These are phyloP conservation scores for Geranomyces variabilis DNA, from an alignment of 192 early-diverging fungal genomes.

Conservation along the genomic window DNA sequence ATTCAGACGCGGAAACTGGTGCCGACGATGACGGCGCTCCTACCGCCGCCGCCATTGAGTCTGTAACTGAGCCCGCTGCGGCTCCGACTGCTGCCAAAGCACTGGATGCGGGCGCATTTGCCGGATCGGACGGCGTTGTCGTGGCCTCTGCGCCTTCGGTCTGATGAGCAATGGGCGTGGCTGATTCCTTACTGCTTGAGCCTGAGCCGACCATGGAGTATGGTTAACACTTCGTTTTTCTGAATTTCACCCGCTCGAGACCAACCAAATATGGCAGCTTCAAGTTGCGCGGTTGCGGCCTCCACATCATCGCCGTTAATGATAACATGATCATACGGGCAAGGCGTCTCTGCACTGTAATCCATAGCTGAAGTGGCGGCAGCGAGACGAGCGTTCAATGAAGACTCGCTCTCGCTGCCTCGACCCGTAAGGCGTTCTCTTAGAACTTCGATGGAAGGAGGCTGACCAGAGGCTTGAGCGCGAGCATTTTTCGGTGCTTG, in stretches of 20 bases:
- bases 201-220: not conserved
- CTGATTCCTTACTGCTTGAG: not conserved
- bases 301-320: slow-evolving; percentile 40
- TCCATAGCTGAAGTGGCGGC: slow-evolving; percentile 40
- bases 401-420: slow-evolving; percentile 32
- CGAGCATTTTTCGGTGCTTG: slow-evolving; percentile 2
- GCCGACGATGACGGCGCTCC: not conserved
- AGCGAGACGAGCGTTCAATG: slow-evolving; percentile 29
- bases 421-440: slow-evolving; percentile 28
- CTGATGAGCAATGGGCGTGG: not conserved
- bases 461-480: slow-evolving; percentile 37
- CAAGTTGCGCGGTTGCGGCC: slow-evolving; percentile 28
- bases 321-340: slow-evolving; percentile 32
- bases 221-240: too few relatives aligned
- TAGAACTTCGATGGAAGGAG: slow-evolving; percentile 42
- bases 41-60: not conserved
- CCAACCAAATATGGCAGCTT: slow-evolving; percentile 31
- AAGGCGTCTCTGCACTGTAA: slow-evolving; percentile 12
- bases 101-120: not conserved
- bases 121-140: not conserved
- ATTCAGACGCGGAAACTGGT: not conserved
- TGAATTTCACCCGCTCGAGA: slow-evolving; percentile 7
- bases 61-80: not conserved
- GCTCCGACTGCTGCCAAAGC: not conserved
- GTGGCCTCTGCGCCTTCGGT: not conserved